phyloP scores from a whole-genome alignment of 805 yeast genomes.

The Yarrowia yakushimensis region DNA sequence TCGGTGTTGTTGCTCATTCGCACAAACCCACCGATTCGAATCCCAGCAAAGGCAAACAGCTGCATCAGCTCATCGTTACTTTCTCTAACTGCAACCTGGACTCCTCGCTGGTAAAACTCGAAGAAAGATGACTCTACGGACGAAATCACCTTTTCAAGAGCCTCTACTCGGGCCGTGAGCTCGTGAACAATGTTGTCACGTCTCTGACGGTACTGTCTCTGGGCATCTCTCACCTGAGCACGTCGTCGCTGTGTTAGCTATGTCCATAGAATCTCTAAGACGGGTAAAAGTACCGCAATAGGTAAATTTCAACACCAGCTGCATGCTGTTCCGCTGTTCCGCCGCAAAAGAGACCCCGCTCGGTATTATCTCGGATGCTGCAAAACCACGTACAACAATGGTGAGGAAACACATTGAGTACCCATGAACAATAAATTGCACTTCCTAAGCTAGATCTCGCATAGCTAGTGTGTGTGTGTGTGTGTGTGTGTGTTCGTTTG shows the following conservation, averaged over 20 bases:
- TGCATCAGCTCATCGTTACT: slow-evolving; percentile 27
- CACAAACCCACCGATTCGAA: slow-evolving; percentile 24
- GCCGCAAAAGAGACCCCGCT: neutral
- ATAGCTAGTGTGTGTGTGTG: too few relatives aligned
- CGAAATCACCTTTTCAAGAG: slow-evolving; percentile 20
- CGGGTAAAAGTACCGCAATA: neutral
- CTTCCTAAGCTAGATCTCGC: neutral
- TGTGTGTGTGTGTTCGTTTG: neutral
- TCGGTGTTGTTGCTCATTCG: slow-evolving; percentile 6
- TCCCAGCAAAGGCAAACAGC: slow-evolving; percentile 26
- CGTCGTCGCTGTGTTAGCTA: slow-evolving; percentile 28
- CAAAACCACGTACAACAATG: neutral
- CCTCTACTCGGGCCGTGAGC: slow-evolving; percentile 19
- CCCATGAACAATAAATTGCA: neutral
- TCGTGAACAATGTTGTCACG: slow-evolving; percentile 28
- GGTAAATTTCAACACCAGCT: too few relatives aligned
- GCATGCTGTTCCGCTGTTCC: too few relatives aligned
- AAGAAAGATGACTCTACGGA: slow-evolving; percentile 25
- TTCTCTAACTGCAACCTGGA: slow-evolving; percentile 25
- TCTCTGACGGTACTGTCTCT: slow-evolving; percentile 29
- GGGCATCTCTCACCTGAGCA: slow-evolving; percentile 29
- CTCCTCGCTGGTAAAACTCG: slow-evolving; percentile 28
- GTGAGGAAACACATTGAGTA: neutral
- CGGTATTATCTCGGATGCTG: neutral
- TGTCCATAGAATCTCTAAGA: neutral